phyloP scores from a whole-genome alignment of 2,329 filamentous ascomycete genomes.

The Sporothrix luriei region DNA sequence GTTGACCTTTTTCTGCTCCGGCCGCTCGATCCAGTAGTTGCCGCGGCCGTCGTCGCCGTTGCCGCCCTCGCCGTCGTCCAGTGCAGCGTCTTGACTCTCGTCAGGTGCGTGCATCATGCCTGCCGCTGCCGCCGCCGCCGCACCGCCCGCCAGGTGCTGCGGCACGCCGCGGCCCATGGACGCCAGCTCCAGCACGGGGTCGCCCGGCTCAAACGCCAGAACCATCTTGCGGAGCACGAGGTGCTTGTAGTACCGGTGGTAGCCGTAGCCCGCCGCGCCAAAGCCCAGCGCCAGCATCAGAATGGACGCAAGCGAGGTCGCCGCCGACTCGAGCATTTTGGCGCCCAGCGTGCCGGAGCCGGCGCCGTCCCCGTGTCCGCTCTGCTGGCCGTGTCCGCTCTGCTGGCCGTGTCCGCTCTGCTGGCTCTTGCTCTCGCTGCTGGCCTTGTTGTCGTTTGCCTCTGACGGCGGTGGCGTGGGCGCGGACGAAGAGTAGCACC shows the following conservation, averaged over 20 bases:
- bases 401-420: neutral
- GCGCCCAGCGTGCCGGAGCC: constrained; percentile 46
- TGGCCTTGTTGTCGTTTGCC: neutral
- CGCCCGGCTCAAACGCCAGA: constrained; percentile 86
- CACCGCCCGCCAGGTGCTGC: constrained; percentile 40
- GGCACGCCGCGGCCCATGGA: constrained; percentile 62
- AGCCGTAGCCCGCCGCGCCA: constrained; percentile 69
- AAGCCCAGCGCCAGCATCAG: constrained; percentile 68
- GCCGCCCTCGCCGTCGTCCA: constrained; percentile 42
- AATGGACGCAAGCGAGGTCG: constrained; percentile 75
- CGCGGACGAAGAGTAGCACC: constrained; percentile 11
- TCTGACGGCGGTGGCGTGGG: neutral
- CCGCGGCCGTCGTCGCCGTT: constrained; percentile 5
- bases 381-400: too few species aligned
- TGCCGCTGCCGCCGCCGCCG: constrained; percentile 10
- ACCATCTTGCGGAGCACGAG: constrained; percentile 91
- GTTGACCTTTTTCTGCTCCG: constrained; percentile 81
- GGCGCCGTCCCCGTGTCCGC: neutral
- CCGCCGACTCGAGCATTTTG: constrained; percentile 74
- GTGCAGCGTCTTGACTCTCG: constrained; percentile 28
- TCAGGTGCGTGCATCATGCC: constrained; percentile 5
- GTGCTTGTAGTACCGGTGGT: constrained; percentile 85
- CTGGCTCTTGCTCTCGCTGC: neutral
- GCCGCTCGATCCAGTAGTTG: constrained; percentile 78
- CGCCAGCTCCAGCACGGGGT: constrained; percentile 82